phyloP scores from a whole-genome alignment of 495 filamentous ascomycete genomes.

The Tuber brumale region DNA sequence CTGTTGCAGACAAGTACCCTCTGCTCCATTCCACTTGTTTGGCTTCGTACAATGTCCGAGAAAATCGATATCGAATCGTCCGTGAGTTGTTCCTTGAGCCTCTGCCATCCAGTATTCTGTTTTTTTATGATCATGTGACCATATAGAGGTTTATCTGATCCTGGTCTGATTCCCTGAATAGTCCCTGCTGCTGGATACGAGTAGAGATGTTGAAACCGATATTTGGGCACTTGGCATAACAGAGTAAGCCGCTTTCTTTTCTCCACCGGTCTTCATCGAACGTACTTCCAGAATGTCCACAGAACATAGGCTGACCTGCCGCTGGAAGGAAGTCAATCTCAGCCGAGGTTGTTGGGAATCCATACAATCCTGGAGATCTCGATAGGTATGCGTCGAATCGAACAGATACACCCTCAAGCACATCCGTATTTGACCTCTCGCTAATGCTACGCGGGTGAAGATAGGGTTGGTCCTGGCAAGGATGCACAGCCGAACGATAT shows the following conservation, averaged over 20 bases:
- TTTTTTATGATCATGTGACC: slow-evolving; percentile 17
- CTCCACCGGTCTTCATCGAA: slow-evolving; percentile 11
- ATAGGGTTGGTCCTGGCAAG: slow-evolving; percentile 32
- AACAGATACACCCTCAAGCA: slow-evolving; percentile 29
- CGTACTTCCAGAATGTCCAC: slow-evolving; percentile 21
- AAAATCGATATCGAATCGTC: slow-evolving; percentile 38
- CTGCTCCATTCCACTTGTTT: slow-evolving; percentile 33
- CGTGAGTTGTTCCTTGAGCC: slow-evolving; percentile 23
- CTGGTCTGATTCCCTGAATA: slow-evolving; percentile 17
- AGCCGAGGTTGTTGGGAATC: slow-evolving; percentile 38
- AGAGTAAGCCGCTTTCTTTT: slow-evolving; percentile 37
- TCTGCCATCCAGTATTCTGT: slow-evolving; percentile 13
- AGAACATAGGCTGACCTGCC: slow-evolving; percentile 32
- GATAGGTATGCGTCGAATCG: slow-evolving; percentile 36
- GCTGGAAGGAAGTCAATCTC: slow-evolving; percentile 40
- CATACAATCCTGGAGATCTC: slow-evolving; percentile 38
- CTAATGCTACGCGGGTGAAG: slow-evolving; percentile 26
- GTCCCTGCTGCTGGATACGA: slow-evolving; percentile 36
- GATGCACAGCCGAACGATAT: slow-evolving; percentile 25
- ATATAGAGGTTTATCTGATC: slow-evolving; percentile 24
- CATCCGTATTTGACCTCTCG: slow-evolving; percentile 21
- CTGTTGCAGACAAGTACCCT: slow-evolving; percentile 34
- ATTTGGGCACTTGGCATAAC: slow-evolving; percentile 43
- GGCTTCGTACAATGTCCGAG: slow-evolving; percentile 31
- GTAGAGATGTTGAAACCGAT: slow-evolving; percentile 36